Evolutionary conservation across 306 rosid genomes (phyloP).

Genomic region (Pyrus bretschneideri): DNA sequence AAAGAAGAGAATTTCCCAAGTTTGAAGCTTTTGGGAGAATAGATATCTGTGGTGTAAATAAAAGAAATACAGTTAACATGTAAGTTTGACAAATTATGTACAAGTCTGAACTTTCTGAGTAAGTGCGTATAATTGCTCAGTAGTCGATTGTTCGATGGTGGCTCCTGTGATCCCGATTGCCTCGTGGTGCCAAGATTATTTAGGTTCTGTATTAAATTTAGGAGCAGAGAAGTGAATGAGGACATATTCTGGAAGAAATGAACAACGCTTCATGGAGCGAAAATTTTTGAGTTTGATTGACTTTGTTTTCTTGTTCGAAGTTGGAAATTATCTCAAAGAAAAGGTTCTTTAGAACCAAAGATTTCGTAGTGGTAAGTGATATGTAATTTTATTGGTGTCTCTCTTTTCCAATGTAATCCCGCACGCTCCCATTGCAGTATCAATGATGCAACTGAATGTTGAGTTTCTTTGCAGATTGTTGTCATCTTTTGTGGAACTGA

Average conservation of each 20-base stretch:
- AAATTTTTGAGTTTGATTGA: background rate
- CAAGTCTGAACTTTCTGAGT: background rate
- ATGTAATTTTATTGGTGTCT: background rate
- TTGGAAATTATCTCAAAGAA: background rate
- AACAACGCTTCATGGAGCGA: background rate
- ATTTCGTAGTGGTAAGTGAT: background rate
- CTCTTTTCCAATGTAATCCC: background rate
- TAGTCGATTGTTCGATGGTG: too few relatives aligned
- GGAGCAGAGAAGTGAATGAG: background rate
- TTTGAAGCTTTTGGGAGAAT: too few relatives aligned
- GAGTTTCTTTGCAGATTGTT: constrained; percentile 26
- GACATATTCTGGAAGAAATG: background rate
- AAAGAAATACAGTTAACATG: background rate
- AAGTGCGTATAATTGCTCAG: background rate
- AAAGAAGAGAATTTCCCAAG: too few relatives aligned
- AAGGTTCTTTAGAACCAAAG: background rate
- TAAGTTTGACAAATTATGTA: background rate
- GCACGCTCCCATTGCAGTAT: background rate
- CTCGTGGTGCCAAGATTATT: too few relatives aligned
- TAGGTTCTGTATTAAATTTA: background rate
- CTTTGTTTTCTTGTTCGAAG: background rate
- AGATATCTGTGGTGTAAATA: background rate
- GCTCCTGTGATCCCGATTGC: too few relatives aligned
- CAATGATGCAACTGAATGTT: background rate
- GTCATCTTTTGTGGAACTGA: constrained; percentile 36